phyloP scores from a whole-genome alignment of 805 yeast species.

The Danielozyma ontarioensis region DNA sequence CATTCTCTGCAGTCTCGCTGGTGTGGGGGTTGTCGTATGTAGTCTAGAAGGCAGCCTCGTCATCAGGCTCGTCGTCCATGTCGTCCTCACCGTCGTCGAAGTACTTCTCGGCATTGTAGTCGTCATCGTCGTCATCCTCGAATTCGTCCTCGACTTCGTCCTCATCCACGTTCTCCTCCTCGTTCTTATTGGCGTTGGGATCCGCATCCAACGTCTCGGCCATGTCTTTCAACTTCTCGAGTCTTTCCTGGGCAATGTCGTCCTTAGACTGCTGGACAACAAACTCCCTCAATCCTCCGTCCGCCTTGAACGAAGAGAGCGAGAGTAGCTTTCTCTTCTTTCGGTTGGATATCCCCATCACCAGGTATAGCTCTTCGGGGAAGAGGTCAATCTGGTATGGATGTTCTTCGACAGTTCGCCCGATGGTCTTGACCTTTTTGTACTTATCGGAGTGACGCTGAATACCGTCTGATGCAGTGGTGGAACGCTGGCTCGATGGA shows the following conservation, averaged over 20 bases:
- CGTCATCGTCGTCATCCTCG: conserved; percentile 73
- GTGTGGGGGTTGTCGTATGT: background rate
- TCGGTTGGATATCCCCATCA: conserved; percentile 59
- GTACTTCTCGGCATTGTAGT: conserved; percentile 74
- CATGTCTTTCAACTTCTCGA: conserved; percentile 36
- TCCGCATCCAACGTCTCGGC: conserved; percentile 43
- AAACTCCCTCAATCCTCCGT: conserved; percentile 34
- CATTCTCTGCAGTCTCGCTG: background rate
- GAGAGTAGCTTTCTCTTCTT: conserved; percentile 46
- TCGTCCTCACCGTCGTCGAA: conserved; percentile 71
- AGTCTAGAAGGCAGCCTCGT: conserved; percentile 61
- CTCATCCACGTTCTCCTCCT: conserved; percentile 36
- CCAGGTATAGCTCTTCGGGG: conserved; percentile 71
- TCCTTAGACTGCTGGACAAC: conserved; percentile 23
- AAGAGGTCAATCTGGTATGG: conserved; percentile 68
- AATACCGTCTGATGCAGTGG: conserved; percentile 52
- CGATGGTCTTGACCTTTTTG: conserved; percentile 62
- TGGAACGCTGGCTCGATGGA: no score
- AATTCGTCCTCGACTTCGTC: conserved; percentile 63
- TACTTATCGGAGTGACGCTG: conserved; percentile 80
- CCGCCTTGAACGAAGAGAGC: conserved; percentile 32
- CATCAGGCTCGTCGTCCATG: conserved; percentile 55
- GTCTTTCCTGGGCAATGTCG: conserved; percentile 33
- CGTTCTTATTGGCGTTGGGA: conserved; percentile 38
- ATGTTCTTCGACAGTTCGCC: conserved; percentile 70